Evolutionary conservation across 305 asterid genomes (phyloP).

Genomic region (Nicotiana rustica): DNA sequence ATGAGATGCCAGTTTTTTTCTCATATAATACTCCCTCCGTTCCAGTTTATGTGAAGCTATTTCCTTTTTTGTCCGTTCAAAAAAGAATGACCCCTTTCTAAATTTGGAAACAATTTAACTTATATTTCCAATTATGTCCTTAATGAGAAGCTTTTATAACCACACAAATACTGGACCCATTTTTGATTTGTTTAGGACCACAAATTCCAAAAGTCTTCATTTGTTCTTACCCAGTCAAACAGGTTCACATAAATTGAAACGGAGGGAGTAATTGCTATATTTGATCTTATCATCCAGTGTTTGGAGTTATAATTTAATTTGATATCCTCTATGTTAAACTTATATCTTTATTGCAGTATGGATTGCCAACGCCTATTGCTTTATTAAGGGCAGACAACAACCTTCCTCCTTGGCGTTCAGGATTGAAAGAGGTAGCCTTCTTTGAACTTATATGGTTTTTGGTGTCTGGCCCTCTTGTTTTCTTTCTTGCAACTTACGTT

Average conservation of each 20-base stretch:
- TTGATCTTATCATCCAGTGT: slow-evolving; percentile 11
- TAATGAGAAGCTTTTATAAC: no score
- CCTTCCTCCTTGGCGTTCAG: slow-evolving; percentile 97
- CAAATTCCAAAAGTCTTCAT: no score
- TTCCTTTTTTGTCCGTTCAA: no score
- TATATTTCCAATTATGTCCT: no score
- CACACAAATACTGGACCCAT: no score
- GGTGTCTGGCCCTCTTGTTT: slow-evolving; percentile 33
- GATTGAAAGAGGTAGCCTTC: slow-evolving; percentile 76
- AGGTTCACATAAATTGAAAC: no score
- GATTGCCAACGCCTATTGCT: slow-evolving; percentile 85
- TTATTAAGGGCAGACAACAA: slow-evolving; percentile 96
- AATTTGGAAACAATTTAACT: no score
- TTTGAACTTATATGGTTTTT: slow-evolving; percentile 27
- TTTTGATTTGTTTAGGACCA: no score
- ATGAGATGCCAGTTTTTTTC: slow-evolving; percentile 24
- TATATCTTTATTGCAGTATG: slow-evolving; percentile 66
- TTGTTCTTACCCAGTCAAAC: no score
- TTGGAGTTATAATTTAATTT: slow-evolving; percentile 13
- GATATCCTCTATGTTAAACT: slow-evolving; percentile 12
- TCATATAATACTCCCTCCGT: not conserved
- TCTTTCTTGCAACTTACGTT: slow-evolving; percentile 6
- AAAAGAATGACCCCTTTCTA: no score
- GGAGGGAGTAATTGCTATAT: not conserved
- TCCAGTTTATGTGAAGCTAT: no score